A percentile compares a stretch with the other conserved stretches of the same genome.
Conservation (phyloP, 1,139 yeast genomes). For the Debaryomyces singareniensis region DNA sequence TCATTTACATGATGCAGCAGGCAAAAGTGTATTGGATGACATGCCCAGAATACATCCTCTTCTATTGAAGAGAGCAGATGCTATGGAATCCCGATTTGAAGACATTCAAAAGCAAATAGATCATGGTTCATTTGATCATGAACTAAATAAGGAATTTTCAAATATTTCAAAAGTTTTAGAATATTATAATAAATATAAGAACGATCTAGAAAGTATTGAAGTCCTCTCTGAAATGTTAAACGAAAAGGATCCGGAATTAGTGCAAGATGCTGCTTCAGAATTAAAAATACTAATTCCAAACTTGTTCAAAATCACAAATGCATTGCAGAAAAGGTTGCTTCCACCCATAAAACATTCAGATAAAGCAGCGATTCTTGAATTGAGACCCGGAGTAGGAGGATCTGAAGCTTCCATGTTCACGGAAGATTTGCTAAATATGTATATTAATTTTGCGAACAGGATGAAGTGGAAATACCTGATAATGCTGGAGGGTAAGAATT, state of each 20-base stretch:
- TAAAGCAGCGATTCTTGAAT: slow-evolving; percentile 71
- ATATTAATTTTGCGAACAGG: slow-evolving; percentile 58
- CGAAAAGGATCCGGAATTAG: slow-evolving; percentile 23
- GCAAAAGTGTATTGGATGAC: not conserved
- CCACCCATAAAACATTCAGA: slow-evolving; percentile 79
- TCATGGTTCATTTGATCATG: slow-evolving; percentile 47
- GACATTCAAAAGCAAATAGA: slow-evolving; percentile 42
- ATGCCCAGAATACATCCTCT: slow-evolving; percentile 47
- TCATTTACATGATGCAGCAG: too few species aligned
- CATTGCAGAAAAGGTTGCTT: slow-evolving; percentile 52
- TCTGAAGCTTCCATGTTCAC: slow-evolving; percentile 88
- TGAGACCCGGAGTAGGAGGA: slow-evolving; percentile 97
- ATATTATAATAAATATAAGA: slow-evolving; percentile 41
- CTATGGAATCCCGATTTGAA: slow-evolving; percentile 43
- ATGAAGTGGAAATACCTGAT: slow-evolving; percentile 64
- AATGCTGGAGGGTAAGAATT: slow-evolving; percentile 56
- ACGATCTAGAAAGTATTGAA: slow-evolving; percentile 25
- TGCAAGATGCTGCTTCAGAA: slow-evolving; percentile 22
- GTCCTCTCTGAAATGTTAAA: slow-evolving; percentile 31
- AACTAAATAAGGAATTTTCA: slow-evolving; percentile 51
- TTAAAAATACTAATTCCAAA: slow-evolving; percentile 24
- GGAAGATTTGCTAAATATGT: slow-evolving; percentile 75
- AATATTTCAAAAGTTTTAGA: slow-evolving; percentile 50
- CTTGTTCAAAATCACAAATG: slow-evolving; percentile 28
- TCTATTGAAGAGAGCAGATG: slow-evolving; percentile 55